These are phyloP conservation scores for Leccinum arenicola DNA, from an alignment of 768 basidiomycete genomes.

Conservation along the genomic window DNA sequence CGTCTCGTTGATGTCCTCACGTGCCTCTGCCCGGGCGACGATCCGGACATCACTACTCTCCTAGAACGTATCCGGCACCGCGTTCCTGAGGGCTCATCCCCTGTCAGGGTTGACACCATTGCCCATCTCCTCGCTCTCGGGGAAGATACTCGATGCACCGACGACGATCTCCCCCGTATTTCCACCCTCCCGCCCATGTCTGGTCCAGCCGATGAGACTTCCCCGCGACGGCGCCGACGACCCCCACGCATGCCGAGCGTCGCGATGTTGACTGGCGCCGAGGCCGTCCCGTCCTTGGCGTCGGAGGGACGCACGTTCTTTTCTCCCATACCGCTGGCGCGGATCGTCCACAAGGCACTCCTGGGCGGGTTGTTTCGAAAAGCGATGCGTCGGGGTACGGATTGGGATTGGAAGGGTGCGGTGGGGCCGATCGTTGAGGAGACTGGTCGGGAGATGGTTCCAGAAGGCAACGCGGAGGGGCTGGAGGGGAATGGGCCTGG, in stretches of 20 bases:
- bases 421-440: constrained; percentile 15
- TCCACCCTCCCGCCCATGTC: not conserved
- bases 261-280: constrained; percentile 17
- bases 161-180: constrained; percentile 4
- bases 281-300: not conserved
- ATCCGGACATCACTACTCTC: constrained; percentile 15
- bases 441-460: constrained; percentile 21
- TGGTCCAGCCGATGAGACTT: not conserved
- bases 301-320: constrained; percentile 6
- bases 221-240: not conserved
- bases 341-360: constrained; percentile 21
- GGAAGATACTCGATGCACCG: not conserved
- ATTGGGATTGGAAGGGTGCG: constrained; percentile 26
- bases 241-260: constrained; percentile 11
- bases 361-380: constrained; percentile 24
- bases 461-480: not conserved
- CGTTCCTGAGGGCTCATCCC: not conserved
- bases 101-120: constrained; percentile 15
- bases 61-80: constrained; percentile 11
- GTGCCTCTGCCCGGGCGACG: constrained; percentile 21
- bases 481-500: not conserved
- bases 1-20: constrained; percentile 26
- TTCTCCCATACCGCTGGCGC: constrained; percentile 20
- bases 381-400: constrained; percentile 9
- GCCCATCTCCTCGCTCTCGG: constrained; percentile 23